Evolutionary conservation across 805 yeast species (phyloP).

Genomic region (Lipomyces sp.): DNA sequence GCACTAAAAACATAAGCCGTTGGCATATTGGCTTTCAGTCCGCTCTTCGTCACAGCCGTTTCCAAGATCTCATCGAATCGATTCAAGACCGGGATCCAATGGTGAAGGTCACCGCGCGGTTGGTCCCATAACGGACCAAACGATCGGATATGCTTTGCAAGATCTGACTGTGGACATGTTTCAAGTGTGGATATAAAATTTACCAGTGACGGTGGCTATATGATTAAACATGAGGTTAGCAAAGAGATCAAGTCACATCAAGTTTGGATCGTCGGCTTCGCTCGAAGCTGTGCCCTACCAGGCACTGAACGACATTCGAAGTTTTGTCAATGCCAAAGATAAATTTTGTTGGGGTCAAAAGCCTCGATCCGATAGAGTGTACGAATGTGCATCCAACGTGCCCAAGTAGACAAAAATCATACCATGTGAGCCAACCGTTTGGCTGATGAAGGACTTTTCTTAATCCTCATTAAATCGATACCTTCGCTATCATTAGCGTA

Average conservation of each 20-base stretch:
- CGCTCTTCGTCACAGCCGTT: slow-evolving; percentile 57
- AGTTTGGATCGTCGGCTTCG: too few species aligned
- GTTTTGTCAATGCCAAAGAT: background rate
- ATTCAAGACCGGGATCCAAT: slow-evolving; percentile 79
- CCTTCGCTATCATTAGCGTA: slow-evolving; percentile 2
- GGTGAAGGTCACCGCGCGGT: slow-evolving; percentile 69
- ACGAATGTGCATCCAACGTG: background rate
- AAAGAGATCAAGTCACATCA: background rate
- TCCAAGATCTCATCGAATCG: slow-evolving; percentile 73
- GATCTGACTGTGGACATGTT: slow-evolving; percentile 26
- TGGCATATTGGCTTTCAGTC: slow-evolving; percentile 53
- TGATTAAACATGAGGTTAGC: slow-evolving; percentile 4
- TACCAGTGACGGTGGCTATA: slow-evolving; percentile 33
- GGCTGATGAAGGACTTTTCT: slow-evolving; percentile 29
- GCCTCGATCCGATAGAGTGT: background rate
- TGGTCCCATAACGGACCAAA: slow-evolving; percentile 33
- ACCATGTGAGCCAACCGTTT: slow-evolving; percentile 36
- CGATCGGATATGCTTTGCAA: slow-evolving; percentile 20
- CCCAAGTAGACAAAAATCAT: background rate
- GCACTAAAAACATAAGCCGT: slow-evolving; percentile 53
- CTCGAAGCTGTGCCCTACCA: background rate
- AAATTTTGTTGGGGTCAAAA: background rate
- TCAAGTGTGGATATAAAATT: slow-evolving; percentile 25
- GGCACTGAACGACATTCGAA: background rate
- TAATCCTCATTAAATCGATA: slow-evolving; percentile 29